Evolutionary conservation across 2,329 filamentous ascomycete genomes (phyloP).

Genomic region (Atkinsonella hypoxylon): DNA sequence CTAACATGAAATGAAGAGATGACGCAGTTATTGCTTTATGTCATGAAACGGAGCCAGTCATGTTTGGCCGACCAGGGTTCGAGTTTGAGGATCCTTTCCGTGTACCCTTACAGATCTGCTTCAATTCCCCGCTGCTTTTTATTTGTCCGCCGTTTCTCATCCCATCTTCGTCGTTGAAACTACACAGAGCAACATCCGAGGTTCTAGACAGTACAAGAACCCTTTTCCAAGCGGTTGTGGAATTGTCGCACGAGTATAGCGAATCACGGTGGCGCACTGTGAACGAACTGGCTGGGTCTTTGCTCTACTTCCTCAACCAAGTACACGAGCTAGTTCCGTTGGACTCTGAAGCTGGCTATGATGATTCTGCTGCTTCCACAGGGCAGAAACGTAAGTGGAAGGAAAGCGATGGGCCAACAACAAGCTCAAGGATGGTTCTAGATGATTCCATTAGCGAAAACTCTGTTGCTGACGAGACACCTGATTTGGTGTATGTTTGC

Average conservation of each 20-base stretch:
- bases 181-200: conserved; percentile 33
- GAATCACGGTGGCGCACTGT: conserved; percentile 27
- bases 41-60: conserved; percentile 30
- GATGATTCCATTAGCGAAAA: conserved; percentile 4
- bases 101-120: conserved; percentile 28
- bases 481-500: conserved; percentile 34
- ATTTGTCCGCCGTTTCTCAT: conserved; percentile 29
- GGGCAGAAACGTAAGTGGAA: conserved; percentile 10
- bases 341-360: not conserved
- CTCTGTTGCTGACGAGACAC: conserved; percentile 10
- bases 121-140: conserved; percentile 36
- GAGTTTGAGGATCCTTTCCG: conserved; percentile 27
- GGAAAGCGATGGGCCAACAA: conserved; percentile 1
- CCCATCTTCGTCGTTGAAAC: conserved; percentile 26
- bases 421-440: not conserved
- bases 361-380: not conserved
- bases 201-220: conserved; percentile 41
- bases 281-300: conserved; percentile 25
- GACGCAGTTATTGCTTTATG: conserved; percentile 36
- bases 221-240: conserved; percentile 30
- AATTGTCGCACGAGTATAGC: conserved; percentile 23
- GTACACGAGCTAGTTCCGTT: conserved; percentile 18
- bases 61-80: conserved; percentile 29
- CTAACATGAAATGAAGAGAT: conserved; percentile 19
- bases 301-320: conserved; percentile 25